These are phyloP conservation scores for Penicillium fuscoglaucum DNA, from an alignment of 2,329 filamentous ascomycete species.

Conservation along the genomic window DNA sequence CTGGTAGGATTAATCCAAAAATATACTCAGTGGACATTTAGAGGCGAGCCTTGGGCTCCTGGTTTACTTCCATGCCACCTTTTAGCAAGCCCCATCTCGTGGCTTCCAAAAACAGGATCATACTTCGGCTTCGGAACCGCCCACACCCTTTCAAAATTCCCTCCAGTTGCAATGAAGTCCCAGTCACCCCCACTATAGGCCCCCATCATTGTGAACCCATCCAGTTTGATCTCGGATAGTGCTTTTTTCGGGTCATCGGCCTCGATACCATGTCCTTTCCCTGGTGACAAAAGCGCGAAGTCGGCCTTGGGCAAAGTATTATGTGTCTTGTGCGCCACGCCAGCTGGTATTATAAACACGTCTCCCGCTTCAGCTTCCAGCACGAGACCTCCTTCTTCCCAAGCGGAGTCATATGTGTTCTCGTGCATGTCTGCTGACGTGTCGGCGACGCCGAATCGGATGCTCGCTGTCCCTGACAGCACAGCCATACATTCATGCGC, in stretches of 20 bases:
- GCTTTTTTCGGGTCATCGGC: slow-evolving; percentile 35
- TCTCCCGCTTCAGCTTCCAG: slow-evolving; percentile 54
- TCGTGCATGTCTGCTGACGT: slow-evolving; percentile 15
- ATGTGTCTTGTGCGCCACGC: slow-evolving; percentile 57
- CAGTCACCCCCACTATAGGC: slow-evolving; percentile 53
- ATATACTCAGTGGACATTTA: no score
- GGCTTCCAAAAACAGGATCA: slow-evolving; percentile 52
- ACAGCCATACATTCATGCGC: slow-evolving; percentile 62
- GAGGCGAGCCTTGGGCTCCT: no score
- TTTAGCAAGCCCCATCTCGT: neutral
- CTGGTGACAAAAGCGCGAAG: slow-evolving; percentile 49
- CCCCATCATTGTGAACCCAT: slow-evolving; percentile 59
- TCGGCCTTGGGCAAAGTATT: slow-evolving; percentile 41
- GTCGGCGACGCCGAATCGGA: slow-evolving; percentile 58
- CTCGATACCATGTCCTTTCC: slow-evolving; percentile 41
- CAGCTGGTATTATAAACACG: slow-evolving; percentile 60
- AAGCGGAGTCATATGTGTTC: slow-evolving; percentile 15
- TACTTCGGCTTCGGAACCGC: slow-evolving; percentile 44
- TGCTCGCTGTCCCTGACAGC: slow-evolving; percentile 53
- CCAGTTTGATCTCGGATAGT: slow-evolving; percentile 39
- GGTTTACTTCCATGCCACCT: slow-evolving; percentile 1
- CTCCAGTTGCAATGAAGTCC: slow-evolving; percentile 54
- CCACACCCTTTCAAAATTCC: slow-evolving; percentile 51
- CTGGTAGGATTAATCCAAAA: no score
- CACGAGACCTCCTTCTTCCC: slow-evolving; percentile 53